Conservation (phyloP, 768 basidiomycete species). For the Hygrocybe punicea region DNA sequence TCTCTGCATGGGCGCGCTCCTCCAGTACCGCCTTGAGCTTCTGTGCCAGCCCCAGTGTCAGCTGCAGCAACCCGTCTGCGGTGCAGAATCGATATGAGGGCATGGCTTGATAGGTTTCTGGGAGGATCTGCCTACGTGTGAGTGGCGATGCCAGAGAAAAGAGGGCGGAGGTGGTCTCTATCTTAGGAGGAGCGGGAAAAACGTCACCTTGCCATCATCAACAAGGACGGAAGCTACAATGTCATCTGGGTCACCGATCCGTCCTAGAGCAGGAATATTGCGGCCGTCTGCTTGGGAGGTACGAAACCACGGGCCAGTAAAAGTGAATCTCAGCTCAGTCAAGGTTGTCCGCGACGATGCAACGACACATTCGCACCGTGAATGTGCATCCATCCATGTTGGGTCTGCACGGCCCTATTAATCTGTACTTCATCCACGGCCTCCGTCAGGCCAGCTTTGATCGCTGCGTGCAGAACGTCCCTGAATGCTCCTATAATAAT, state of each 20-base stretch:
- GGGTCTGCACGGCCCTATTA: conserved; percentile 61
- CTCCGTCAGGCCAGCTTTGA: conserved; percentile 52
- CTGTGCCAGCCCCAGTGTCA: conserved; percentile 63
- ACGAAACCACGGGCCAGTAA: not conserved
- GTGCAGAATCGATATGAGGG: conserved; percentile 81
- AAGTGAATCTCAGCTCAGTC: not conserved
- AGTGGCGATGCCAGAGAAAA: too few species aligned
- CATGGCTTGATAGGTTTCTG: conserved; percentile 80
- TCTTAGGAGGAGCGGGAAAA: not conserved
- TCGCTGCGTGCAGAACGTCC: conserved; percentile 55
- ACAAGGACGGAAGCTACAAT: conserved; percentile 77
- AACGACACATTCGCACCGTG: conserved; percentile 40
- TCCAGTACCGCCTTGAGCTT: conserved; percentile 35
- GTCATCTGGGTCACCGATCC: conserved; percentile 82
- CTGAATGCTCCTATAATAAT: conserved; percentile 52
- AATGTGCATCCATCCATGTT: conserved; percentile 86
- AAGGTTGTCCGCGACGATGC: not conserved
- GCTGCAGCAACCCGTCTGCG: conserved; percentile 61
- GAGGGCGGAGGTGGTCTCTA: too few species aligned
- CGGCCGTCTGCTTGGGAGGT: conserved; percentile 52
- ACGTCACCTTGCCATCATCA: conserved; percentile 56
- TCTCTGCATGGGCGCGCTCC: not conserved
- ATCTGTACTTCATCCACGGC: conserved; percentile 62
- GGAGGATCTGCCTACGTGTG: conserved; percentile 44
- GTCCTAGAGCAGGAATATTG: conserved; percentile 68